Base-by-base conservation (phyloP, 1,284 basidiomycete genomes). In the Leccinum pachyderme region DNA sequence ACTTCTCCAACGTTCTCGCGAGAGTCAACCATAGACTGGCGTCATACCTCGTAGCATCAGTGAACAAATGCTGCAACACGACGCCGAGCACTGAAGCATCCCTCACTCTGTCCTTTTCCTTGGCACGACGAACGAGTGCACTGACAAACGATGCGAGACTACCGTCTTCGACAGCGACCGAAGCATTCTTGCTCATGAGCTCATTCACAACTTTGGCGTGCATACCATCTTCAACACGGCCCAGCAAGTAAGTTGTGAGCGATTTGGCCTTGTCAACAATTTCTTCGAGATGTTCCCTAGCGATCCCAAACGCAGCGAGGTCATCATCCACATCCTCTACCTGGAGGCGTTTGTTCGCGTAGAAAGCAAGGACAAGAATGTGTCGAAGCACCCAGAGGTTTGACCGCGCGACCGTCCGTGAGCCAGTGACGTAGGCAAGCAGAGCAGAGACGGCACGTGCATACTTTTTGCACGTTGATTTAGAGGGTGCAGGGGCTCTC, bases 1-100 rank as follows among this genome's bases (percentile, higher is more conserved):
- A 75, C 54, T 78, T 82, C 62, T 89, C 82, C 5, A 87, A 57
- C 55, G 73, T 81, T 65, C 86, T 80, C 5, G 83, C 87, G 33
- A 90, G 76, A 2, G 73, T 66, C 47, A 95, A 72, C 92, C 95
- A 95, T 35, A 78, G 68, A 55, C 93, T 92, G 0, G 83, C 85
- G 59, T 95, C 91, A 0, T 72, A 73, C 39, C 75, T 79, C 3
- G 80, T 80, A 0, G 85, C 77, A 55, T 83, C 84, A 41, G 79
- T 76, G 53, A 94, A 72, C 27, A 85, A 68, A 64, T 84, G 77
- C 28, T 80, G 79, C 47, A 95, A 64, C 7, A 91, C 74, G 39
- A 76, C 72, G 51, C 79, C 75, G 37, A 95, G 70, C 18, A 89
- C 75, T 15, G 85, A 77, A 4, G 82, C 70, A 56, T 87, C 80